phyloP scores from a whole-genome alignment of 2,329 filamentous ascomycete species.

The Chaetomiaceae sp. region DNA sequence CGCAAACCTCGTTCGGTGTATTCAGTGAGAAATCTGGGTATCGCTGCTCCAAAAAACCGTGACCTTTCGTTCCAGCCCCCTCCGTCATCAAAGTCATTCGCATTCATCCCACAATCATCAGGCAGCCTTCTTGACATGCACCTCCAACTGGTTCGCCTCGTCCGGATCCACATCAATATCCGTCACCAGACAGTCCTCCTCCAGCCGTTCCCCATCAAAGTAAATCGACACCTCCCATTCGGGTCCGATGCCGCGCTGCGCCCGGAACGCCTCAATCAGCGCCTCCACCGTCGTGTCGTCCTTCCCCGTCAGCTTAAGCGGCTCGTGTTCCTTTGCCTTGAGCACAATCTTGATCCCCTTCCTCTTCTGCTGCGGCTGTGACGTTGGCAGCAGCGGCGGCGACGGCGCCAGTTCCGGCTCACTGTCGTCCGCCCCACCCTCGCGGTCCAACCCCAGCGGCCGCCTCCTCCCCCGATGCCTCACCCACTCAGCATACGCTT shows the following conservation, averaged over 20 bases:
- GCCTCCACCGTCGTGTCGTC: slow-evolving; percentile 54
- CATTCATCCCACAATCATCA: neutral
- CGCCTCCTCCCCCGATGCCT: slow-evolving; percentile 43
- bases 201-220: slow-evolving; percentile 71
- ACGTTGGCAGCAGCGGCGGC: slow-evolving; percentile 1
- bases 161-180: slow-evolving; percentile 59
- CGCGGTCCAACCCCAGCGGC: slow-evolving; percentile 37
- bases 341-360: slow-evolving; percentile 37
- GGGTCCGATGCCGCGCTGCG: slow-evolving; percentile 43
- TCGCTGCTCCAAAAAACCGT: slow-evolving; percentile 3
- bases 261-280: slow-evolving; percentile 57
- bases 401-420: slow-evolving; percentile 26
- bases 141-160: slow-evolving; percentile 70
- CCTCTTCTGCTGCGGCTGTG: slow-evolving; percentile 14
- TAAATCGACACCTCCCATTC: slow-evolving; percentile 53
- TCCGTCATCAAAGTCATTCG: neutral
- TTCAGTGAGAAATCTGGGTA: slow-evolving; percentile 6
- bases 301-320: slow-evolving; percentile 46
- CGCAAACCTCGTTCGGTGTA: neutral
- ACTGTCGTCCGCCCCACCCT: slow-evolving; percentile 26
- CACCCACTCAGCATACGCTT: slow-evolving; percentile 47
- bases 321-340: slow-evolving; percentile 45
- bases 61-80: too few species aligned
- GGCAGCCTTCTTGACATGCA: slow-evolving; percentile 47
- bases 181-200: slow-evolving; percentile 52